Evolutionary conservation across 1,284 basidiomycete species (phyloP).

Genomic region (Ustilago curta): DNA sequence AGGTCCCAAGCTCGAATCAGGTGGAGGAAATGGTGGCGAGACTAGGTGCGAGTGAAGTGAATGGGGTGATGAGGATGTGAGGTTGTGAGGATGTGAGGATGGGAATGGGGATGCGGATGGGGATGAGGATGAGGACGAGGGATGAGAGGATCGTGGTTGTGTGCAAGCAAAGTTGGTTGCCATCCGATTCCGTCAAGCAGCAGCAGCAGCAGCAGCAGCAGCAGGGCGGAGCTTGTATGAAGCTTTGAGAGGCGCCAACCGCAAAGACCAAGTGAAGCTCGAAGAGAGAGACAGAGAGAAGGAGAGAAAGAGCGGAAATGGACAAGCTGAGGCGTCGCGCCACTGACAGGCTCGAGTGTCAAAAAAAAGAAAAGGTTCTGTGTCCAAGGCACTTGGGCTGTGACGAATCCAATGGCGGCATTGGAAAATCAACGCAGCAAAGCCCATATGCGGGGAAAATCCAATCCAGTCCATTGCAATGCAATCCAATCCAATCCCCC

Average conservation of each 20-base stretch:
- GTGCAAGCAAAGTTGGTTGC: not conserved
- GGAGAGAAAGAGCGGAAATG: not conserved
- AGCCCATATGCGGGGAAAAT: conserved; percentile 30
- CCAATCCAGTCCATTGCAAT: no score
- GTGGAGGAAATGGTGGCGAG: conserved; percentile 3
- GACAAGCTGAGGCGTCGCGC: not conserved
- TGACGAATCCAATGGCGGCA: not conserved
- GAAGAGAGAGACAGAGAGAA: no score
- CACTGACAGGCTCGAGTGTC: not conserved
- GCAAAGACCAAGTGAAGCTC: not conserved
- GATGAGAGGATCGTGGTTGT: conserved; percentile 8
- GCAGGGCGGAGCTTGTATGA: not conserved
- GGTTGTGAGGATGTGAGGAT: not conserved
- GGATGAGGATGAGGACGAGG: not conserved
- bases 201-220: not conserved
- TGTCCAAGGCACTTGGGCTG: not conserved
- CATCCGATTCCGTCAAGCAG: not conserved
- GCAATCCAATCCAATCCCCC: conserved; percentile 1
- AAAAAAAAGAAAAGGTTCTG: no score
- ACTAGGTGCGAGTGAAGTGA: not conserved
- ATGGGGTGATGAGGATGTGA: not conserved
- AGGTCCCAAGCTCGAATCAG: conserved; percentile 24
- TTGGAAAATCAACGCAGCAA: no score
- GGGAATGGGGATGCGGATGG: conserved; percentile 2
- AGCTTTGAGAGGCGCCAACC: not conserved